phyloP scores from a whole-genome alignment of 2,329 filamentous ascomycete genomes.

The Cadophora luteo-olivacea region DNA sequence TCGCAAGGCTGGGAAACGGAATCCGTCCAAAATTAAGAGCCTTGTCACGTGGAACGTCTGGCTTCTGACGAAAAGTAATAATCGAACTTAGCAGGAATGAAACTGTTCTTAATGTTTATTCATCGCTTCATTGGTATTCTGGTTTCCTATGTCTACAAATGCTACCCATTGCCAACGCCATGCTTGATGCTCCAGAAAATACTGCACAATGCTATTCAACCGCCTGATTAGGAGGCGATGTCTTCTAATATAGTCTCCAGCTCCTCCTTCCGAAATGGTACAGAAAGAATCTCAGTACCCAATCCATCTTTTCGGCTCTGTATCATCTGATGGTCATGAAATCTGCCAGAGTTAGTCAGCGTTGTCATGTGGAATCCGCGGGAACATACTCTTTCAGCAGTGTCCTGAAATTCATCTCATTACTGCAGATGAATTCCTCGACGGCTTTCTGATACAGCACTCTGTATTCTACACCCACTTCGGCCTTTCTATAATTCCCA shows the following conservation, averaged over 20 bases:
- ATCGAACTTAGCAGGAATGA: neutral
- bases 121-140: slow-evolving; percentile 7
- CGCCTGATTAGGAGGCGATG: slow-evolving; percentile 46
- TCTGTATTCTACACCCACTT: slow-evolving; percentile 82
- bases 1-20: slow-evolving; percentile 13
- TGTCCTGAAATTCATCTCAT: slow-evolving; percentile 93
- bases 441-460: slow-evolving; percentile 94
- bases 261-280: slow-evolving; percentile 88
- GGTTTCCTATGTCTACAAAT: neutral
- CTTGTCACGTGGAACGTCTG: slow-evolving; percentile 8
- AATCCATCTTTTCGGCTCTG: slow-evolving; percentile 84
- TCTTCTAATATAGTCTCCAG: slow-evolving; percentile 90
- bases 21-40: neutral
- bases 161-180: slow-evolving; percentile 1
- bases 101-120: neutral
- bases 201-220: slow-evolving; percentile 1
- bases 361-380: neutral
- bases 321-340: slow-evolving; percentile 98
- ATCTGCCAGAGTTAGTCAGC: slow-evolving; percentile 56
- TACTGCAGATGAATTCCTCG: slow-evolving; percentile 96
- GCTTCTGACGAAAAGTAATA: neutral
- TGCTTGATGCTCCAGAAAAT: slow-evolving; percentile 12
- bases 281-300: slow-evolving; percentile 83
- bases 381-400: slow-evolving; percentile 82
- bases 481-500: slow-evolving; percentile 34